phyloP scores from a whole-genome alignment of 768 basidiomycete species.

The Tulasnella sp. region DNA sequence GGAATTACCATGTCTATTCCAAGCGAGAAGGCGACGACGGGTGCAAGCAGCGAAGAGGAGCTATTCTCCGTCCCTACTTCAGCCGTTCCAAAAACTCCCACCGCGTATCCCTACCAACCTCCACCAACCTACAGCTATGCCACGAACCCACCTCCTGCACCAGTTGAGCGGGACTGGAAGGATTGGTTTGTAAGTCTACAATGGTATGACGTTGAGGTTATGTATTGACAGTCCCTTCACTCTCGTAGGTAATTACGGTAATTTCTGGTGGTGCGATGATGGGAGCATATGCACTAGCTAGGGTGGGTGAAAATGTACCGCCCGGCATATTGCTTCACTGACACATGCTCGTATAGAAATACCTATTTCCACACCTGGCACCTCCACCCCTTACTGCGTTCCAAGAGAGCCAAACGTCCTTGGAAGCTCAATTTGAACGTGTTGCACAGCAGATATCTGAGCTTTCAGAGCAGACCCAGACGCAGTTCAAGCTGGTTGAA shows the following conservation, averaged over 20 bases:
- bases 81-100: slow-evolving; percentile 20
- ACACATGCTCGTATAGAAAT: slow-evolving; percentile 48
- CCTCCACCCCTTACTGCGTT: slow-evolving; percentile 84
- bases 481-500: slow-evolving; percentile 60
- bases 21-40: slow-evolving; percentile 4
- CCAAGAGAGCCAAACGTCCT: slow-evolving; percentile 71
- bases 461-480: slow-evolving; percentile 62
- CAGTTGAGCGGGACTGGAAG: slow-evolving; percentile 79
- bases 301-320: too few relatives aligned
- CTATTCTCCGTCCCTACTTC: slow-evolving; percentile 13
- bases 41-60: neutral
- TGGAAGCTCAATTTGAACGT: slow-evolving; percentile 81
- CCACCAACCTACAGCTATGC: slow-evolving; percentile 35
- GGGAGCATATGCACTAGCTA: slow-evolving; percentile 66
- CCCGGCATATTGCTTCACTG: neutral
- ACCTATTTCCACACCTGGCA: slow-evolving; percentile 75
- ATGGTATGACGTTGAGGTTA: neutral
- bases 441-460: slow-evolving; percentile 70
- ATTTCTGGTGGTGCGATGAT: slow-evolving; percentile 78
- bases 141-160: slow-evolving; percentile 23
- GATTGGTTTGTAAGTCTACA: slow-evolving; percentile 76
- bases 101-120: slow-evolving; percentile 26
- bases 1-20: slow-evolving; percentile 23
- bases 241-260: slow-evolving; percentile 72
- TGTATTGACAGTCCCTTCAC: slow-evolving; percentile 16